Conservation (phyloP, 768 basidiomycete genomes). For the Lactarius vividus region DNA sequence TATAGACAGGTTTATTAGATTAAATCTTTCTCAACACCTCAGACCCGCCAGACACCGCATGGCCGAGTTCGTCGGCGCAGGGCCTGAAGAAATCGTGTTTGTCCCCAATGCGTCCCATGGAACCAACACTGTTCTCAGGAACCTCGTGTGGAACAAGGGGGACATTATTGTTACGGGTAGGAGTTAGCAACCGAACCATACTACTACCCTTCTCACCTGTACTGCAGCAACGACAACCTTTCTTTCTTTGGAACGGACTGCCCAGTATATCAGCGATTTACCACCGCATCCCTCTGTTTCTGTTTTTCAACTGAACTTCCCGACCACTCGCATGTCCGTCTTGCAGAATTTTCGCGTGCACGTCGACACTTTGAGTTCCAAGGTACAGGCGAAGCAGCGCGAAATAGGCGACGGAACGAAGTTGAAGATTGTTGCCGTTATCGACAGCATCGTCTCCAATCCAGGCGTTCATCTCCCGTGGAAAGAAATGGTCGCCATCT, state of each 20-base stretch:
- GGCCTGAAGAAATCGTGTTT: constrained; percentile 56
- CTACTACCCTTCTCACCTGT: constrained; percentile 1
- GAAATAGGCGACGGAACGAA: constrained; percentile 27
- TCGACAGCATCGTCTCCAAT: constrained; percentile 62
- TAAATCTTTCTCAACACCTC: constrained; percentile 38
- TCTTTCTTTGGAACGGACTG: constrained; percentile 47
- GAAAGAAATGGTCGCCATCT: constrained; percentile 65
- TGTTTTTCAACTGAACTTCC: constrained; percentile 52
- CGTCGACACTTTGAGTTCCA: constrained; percentile 34
- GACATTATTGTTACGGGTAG: constrained; percentile 66
- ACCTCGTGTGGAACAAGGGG: constrained; percentile 62
- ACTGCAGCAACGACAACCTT: constrained; percentile 56
- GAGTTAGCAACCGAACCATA: constrained; percentile 30
- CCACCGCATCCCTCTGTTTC: constrained; percentile 52
- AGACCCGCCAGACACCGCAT: constrained; percentile 43
- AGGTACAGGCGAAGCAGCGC: constrained; percentile 20
- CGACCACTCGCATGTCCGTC: constrained; percentile 54
- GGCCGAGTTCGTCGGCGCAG: constrained; percentile 49
- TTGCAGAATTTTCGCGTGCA: constrained; percentile 46
- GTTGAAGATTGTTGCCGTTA: constrained; percentile 59
- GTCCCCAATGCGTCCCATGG: constrained; percentile 63
- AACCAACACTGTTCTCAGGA: constrained; percentile 63
- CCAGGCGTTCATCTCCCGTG: constrained; percentile 69
- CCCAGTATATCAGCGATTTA: constrained; percentile 53
- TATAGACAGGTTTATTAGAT: constrained; percentile 54